Base-by-base conservation (phyloP, 2,329 filamentous ascomycete genomes). In the Diaporthe sp. region DNA sequence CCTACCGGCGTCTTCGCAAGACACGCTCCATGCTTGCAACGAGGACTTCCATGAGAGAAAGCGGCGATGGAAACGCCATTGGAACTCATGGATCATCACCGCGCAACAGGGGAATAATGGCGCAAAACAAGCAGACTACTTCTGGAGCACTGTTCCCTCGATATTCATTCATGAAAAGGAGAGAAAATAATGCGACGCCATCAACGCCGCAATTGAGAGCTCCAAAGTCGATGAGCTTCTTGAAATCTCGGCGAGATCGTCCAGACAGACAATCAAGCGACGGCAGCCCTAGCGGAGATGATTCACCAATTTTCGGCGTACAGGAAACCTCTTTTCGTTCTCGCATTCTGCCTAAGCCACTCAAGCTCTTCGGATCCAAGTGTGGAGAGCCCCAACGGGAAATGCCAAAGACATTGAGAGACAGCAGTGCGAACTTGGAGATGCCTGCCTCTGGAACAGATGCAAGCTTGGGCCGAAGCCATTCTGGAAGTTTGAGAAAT, bases 161-260 rank as follows among this genome's bases (percentile, higher is more conserved):
- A 6, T 74, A 79, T 31, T 72, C 74, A 44, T 71, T 74, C 44
- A 69, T 69, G 59, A 78, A 77, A 70, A 80, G 59, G 71, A 81
- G 82, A 22, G 83, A 84, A 46, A 83, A 85, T 49, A 77, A 81
- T 12, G 78, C 77, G 1, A 61, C 79, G 19, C 74, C 76, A 51
- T 69, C 75, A 12, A 68, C 79, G 22, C 77, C 78, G 46, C 68
- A 74, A 6, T 77, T 91, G 22, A 86, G 87, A 76, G 81, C 86
- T 4, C 88, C 88, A 0, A 90, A 87, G 69, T 92, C 90, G 3
- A 90, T 89, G 88, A 89, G 87, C 77, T 89, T 77, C 81, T 91
- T 37, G 75, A 81, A 79, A 65, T 80, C 79, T 31, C 80, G 83
- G 15, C 81, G 79, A 31, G 79, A 82, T 15, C 77, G 81, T 73